Conservation (phyloP, 768 basidiomycete genomes). For the Amanita phalloides region DNA sequence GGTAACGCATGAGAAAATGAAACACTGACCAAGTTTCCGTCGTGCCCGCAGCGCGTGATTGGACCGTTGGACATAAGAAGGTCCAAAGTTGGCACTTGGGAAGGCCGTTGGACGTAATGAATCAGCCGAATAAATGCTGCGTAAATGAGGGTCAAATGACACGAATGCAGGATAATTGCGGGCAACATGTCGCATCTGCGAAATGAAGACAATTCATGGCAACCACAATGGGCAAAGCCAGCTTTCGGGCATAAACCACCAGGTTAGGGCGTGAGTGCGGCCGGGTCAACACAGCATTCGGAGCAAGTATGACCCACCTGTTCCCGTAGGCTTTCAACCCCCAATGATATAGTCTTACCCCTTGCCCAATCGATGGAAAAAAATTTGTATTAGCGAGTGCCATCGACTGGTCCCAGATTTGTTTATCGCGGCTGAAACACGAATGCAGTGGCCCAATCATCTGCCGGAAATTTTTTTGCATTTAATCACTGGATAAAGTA, state of each 20-base stretch:
- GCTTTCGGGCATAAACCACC: background rate
- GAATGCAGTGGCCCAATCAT: background rate
- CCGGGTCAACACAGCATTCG: conserved; percentile 1
- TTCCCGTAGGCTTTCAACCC: background rate
- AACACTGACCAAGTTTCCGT: conserved; percentile 1
- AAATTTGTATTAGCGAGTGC: background rate
- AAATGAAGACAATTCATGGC: background rate
- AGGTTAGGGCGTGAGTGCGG: background rate
- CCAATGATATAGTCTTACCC: background rate
- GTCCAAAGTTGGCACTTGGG: background rate
- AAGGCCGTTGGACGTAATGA: background rate
- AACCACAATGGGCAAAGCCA: background rate
- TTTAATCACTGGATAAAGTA: background rate
- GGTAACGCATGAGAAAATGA: background rate
- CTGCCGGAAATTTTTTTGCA: background rate
- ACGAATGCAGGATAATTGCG: background rate
- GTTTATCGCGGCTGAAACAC: background rate
- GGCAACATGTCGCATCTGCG: background rate
- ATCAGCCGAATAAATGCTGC: background rate
- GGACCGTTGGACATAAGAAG: background rate
- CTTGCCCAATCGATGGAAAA: background rate
- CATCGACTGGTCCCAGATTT: background rate
- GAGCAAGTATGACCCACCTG: background rate
- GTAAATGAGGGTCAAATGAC: background rate
- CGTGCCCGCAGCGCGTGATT: background rate